Percentiles rank a stretch among this genome's conserved stretches.
These are phyloP conservation scores for Taphrina sp. DNA, from an alignment of 1,139 yeast genomes.

Conservation along the genomic window DNA sequence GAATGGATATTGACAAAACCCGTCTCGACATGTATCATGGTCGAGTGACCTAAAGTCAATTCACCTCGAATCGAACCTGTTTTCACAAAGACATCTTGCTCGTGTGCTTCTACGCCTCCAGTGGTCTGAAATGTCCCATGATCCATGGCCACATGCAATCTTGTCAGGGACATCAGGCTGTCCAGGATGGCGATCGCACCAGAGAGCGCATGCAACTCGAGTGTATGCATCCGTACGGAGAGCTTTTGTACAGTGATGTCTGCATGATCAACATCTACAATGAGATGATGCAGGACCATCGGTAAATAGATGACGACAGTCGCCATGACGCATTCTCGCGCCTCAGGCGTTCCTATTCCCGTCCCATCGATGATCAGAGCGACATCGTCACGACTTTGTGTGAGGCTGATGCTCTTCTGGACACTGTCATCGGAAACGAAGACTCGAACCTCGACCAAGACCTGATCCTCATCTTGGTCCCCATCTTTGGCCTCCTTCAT, in stretches of 20 bases:
- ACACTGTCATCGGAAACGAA: conserved; percentile 1
- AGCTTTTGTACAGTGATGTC: not conserved
- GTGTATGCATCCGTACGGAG: not conserved
- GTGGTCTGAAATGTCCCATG: not conserved
- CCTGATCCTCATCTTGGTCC: conserved; percentile 10
- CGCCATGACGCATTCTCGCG: conserved; percentile 4
- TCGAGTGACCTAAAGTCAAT: not conserved
- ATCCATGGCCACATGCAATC: not conserved
- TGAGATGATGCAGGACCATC: not conserved
- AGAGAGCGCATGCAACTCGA: not conserved
- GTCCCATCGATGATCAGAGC: conserved; percentile 11
- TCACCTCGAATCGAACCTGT: not conserved
- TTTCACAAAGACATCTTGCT: not conserved
- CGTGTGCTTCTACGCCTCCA: not conserved
- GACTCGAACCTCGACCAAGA: conserved; percentile 2
- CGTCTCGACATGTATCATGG: not conserved
- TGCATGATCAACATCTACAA: conserved; percentile 1
- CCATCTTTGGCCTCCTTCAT: not conserved
- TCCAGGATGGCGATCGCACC: not conserved
- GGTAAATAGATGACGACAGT: not conserved
- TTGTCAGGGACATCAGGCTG: not conserved
- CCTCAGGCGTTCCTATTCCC: not conserved
- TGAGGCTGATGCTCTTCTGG: conserved; percentile 3
- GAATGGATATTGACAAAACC: conserved; percentile 2
- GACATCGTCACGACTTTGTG: conserved; percentile 7